A percentile compares a stretch with the other conserved stretches of the same genome.
These are phyloP conservation scores for Sindora glabra DNA, from an alignment of 306 rosid genomes.

Conservation along the genomic window DNA sequence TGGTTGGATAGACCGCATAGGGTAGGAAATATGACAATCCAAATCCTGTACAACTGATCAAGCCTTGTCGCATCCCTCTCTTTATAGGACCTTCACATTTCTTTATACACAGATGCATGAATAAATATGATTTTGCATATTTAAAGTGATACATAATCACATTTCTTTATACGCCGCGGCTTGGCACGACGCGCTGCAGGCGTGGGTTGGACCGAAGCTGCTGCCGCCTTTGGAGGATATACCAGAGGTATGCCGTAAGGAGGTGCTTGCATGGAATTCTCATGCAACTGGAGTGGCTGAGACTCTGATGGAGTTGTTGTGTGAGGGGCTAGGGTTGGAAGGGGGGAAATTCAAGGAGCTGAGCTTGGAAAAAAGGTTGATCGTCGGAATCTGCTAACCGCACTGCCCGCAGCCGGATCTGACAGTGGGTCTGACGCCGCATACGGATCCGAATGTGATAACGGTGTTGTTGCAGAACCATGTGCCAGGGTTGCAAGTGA, in stretches of 20 bases:
- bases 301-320: neutral
- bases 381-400: neutral
- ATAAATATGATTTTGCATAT: too few relatives aligned
- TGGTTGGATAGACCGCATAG: too few relatives aligned
- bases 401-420: neutral
- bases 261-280: neutral
- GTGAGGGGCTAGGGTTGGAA: neutral
- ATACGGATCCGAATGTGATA: neutral
- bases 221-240: neutral
- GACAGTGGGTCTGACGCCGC: neutral
- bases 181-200: too few relatives aligned
- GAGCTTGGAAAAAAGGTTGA: neutral
- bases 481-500: neutral
- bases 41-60: too few relatives aligned
- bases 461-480: neutral
- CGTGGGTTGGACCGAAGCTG: too few relatives aligned
- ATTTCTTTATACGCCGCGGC: too few relatives aligned
- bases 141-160: too few relatives aligned
- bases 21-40: too few relatives aligned
- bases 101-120: too few relatives aligned
- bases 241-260: neutral
- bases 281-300: neutral
- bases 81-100: too few relatives aligned
- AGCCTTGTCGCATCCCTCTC: too few relatives aligned
- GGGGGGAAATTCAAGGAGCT: neutral